Evolutionary conservation across 139 green algal species (phyloP), one percentile per base, ranked within the genome.

Genomic region (Zygnema cylindricum): DNA sequence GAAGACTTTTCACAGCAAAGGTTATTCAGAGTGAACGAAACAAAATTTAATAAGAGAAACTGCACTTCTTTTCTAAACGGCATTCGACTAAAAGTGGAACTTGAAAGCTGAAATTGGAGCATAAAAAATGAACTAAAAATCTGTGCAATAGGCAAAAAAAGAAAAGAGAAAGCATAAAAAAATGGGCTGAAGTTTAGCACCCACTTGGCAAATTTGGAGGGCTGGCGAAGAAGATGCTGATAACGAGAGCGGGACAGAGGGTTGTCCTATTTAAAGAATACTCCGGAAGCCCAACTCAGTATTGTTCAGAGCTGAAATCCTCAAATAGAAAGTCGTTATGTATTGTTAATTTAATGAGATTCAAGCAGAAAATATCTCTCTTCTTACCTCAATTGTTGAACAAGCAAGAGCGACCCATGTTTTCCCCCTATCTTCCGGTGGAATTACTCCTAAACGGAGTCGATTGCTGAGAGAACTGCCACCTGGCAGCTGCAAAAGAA

Each of bases 181-280:
- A 73, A 73, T 35, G 25, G 57, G 30, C 30, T 73, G 57, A 25
- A 35, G 57, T 25, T 25, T 30, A 30, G 30, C 25, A n/a, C 77
- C 33, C 77, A 84, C 77, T 84, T 84, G 3, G n/a, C 35, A 33
- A 35, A 43, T 54, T 84, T 84, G 16, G 77, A 84, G 7, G n/a
- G n/a, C 25, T 84, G 35, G 3, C 55, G n/a, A 22, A 84, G 40
- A 49, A 84, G 77, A 33, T 43, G 3, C 2, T 21, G n/a, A 42
- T 84, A 84, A 7, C 77, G 77, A 49, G 77, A 69, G 40, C 25
- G 77, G 30, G 38, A 69, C 16, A 84, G 25, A 2, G 76, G 33
- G 77, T 84, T 33, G 76, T 84, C 71, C 71, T 79, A 16, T 16
- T 63, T n/a, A n/a, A n/a, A n/a, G n/a, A n/a, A n/a, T n/a, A n/a